Base-by-base conservation (phyloP, 495 filamentous ascomycete species). In the Talaromyces thailandensis region DNA sequence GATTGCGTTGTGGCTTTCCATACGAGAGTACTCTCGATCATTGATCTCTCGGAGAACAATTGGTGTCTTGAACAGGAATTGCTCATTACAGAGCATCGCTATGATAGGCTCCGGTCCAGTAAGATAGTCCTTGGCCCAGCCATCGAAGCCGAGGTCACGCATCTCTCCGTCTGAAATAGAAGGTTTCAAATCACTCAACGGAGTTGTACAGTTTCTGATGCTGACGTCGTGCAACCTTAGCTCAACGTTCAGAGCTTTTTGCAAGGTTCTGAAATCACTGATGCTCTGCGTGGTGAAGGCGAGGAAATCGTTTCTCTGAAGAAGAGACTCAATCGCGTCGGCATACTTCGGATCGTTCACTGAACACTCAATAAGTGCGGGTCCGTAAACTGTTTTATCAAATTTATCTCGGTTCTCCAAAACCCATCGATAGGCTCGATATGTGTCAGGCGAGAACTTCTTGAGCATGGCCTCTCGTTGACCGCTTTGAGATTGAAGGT, bases 21-120 rank as follows among this genome's bases (percentile, higher is more conserved):
- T 74, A 2, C 64, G 67, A 16, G 85, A 76, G 68, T 83, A 91
- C 62, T 89, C 84, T 29, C 82, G 74, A 6, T 89, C 81, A 2
- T 71, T 81, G 31, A 90, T 82, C 25, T 90, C 84, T n/a, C 66
- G 68, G 48, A 84, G 72, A 14, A 81, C 74, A 40, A 95, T 78
- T 0, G 82, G 88, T 1, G 87, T 88, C n/a, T 75, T 71, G 65
- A 95, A 84, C 2, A 97, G 64, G 24, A 72, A 76, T 23, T 77
- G 78, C 58, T 88, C 86, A 25, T 80, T 79, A 67, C 90, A 96
- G 31, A 99, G 81, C 87, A 95, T 92, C 24, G 90, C 85, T 29
- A 97, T 74, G 2, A 99, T 90, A 4, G 91, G 85, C 16, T 89
- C 89, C 1, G 94, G 94, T 0, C 92, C 94, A 25, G 83, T 79